phyloP scores from a whole-genome alignment of 805 yeast genomes.

The Kodamaea lidongshanica region DNA sequence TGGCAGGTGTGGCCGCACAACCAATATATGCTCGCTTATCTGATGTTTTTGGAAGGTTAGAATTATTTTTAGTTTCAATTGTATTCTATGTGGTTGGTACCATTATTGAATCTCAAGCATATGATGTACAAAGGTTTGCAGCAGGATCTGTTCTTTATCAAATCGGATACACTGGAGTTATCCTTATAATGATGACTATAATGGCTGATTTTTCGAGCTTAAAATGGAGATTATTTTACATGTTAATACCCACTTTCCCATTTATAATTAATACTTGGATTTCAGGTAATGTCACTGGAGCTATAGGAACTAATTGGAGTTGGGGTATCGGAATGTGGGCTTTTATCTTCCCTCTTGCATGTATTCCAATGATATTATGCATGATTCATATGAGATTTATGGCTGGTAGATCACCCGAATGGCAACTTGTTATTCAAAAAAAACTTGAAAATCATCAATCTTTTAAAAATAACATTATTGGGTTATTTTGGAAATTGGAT shows the following conservation, averaged over 20 bases:
- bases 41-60: constrained; percentile 25
- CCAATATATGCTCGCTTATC: constrained; percentile 25
- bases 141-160: constrained; percentile 24
- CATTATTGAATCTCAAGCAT: constrained; percentile 25
- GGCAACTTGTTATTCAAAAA: constrained; percentile 12
- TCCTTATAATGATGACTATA: constrained; percentile 12
- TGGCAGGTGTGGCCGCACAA: constrained; percentile 27
- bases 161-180: constrained; percentile 16
- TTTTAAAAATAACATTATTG: constrained; percentile 4
- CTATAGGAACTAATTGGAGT: constrained; percentile 12
- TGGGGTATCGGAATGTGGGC: constrained; percentile 21
- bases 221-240: constrained; percentile 15
- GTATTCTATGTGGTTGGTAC: constrained; percentile 24
- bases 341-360: constrained; percentile 16
- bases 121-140: constrained; percentile 22
- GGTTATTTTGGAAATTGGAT: constrained; percentile 28
- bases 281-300: constrained; percentile 14
- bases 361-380: constrained; percentile 14
- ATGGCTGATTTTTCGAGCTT: constrained; percentile 16
- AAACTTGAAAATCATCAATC: constrained; percentile 3
- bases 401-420: constrained; percentile 14
- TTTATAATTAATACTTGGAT: constrained; percentile 18
- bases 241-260: constrained; percentile 14
- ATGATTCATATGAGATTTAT: constrained; percentile 13
- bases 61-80: constrained; percentile 18